These are phyloP conservation scores for Penicillium ochrochloron DNA, from an alignment of 495 filamentous ascomycete genomes.

Conservation along the genomic window DNA sequence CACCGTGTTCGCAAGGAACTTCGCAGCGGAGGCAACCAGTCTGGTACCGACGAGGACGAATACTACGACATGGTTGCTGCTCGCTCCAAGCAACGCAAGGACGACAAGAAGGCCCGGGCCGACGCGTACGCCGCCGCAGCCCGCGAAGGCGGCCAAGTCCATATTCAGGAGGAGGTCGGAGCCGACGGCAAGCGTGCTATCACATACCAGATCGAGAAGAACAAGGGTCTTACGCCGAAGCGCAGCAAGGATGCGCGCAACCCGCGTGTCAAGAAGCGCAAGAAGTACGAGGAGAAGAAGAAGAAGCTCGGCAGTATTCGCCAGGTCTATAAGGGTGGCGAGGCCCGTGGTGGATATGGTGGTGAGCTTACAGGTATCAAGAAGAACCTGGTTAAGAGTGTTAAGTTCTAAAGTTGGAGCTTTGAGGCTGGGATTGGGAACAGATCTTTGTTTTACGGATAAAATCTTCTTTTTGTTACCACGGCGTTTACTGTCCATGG, in stretches of 20 bases:
- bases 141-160: conserved; percentile 61
- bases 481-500: conserved; percentile 40
- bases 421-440: conserved; percentile 10
- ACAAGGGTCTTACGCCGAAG: conserved; percentile 88
- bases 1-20: conserved; percentile 46
- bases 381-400: conserved; percentile 87
- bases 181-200: conserved; percentile 87
- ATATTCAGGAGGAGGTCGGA: conserved; percentile 60
- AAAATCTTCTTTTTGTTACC: conserved; percentile 28
- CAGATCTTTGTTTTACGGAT: conserved; percentile 29
- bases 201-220: conserved; percentile 91
- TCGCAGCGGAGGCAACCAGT: conserved; percentile 40
- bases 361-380: conserved; percentile 97
- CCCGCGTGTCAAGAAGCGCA: conserved; percentile 96
- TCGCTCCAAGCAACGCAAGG: conserved; percentile 70
- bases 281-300: conserved; percentile 89
- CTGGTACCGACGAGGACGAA: conserved; percentile 62
- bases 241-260: conserved; percentile 93
- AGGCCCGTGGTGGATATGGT: conserved; percentile 83
- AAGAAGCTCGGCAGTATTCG: conserved; percentile 89
- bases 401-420: conserved; percentile 68
- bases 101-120: conserved; percentile 67
- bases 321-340: conserved; percentile 84
- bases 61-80: conserved; percentile 89
- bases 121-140: conserved; percentile 57